Evolutionary conservation across 2,329 filamentous ascomycete species (phyloP).

Genomic region (Colletotrichum incanum): DNA sequence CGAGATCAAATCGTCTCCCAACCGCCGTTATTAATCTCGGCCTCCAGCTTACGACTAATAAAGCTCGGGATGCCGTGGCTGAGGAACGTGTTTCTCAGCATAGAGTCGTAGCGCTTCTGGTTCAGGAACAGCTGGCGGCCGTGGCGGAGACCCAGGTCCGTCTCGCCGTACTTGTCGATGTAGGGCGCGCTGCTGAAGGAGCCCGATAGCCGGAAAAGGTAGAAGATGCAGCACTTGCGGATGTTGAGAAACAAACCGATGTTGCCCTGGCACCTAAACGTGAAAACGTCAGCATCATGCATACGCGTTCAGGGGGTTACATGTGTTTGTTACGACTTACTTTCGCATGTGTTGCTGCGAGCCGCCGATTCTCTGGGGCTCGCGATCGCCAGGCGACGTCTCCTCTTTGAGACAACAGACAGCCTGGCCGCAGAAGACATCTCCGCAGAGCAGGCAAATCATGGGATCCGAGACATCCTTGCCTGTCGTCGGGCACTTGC

Average conservation of each 20-base stretch:
- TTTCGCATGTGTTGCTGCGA: slow-evolving; percentile 91
- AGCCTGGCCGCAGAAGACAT: slow-evolving; percentile 96
- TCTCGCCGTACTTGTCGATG: slow-evolving; percentile 95
- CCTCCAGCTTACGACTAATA: slow-evolving; percentile 91
- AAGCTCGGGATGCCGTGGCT: slow-evolving; percentile 89
- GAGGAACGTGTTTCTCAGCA: slow-evolving; percentile 89
- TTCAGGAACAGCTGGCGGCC: slow-evolving; percentile 93
- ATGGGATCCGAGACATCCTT: slow-evolving; percentile 93
- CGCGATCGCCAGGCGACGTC: slow-evolving; percentile 57
- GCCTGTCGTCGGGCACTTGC: slow-evolving; percentile 88
- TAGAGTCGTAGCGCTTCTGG: slow-evolving; percentile 91
- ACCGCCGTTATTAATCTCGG: slow-evolving; percentile 96
- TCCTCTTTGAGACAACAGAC: slow-evolving; percentile 87
- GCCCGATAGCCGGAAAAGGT: slow-evolving; percentile 85
- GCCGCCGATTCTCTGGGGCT: slow-evolving; percentile 76
- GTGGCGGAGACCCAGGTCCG: slow-evolving; percentile 90
- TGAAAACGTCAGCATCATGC: not conserved
- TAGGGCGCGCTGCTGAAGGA: slow-evolving; percentile 92
- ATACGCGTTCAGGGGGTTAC: not conserved
- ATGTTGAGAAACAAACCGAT: slow-evolving; percentile 98
- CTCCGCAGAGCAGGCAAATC: slow-evolving; percentile 94
- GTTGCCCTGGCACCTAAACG: slow-evolving; percentile 84
- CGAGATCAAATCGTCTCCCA: slow-evolving; percentile 84
- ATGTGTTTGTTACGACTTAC: slow-evolving; percentile 67
- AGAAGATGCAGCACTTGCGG: slow-evolving; percentile 93